phyloP scores from a whole-genome alignment of 352 stramenopile genomes.

The Phytophthora europaea region DNA sequence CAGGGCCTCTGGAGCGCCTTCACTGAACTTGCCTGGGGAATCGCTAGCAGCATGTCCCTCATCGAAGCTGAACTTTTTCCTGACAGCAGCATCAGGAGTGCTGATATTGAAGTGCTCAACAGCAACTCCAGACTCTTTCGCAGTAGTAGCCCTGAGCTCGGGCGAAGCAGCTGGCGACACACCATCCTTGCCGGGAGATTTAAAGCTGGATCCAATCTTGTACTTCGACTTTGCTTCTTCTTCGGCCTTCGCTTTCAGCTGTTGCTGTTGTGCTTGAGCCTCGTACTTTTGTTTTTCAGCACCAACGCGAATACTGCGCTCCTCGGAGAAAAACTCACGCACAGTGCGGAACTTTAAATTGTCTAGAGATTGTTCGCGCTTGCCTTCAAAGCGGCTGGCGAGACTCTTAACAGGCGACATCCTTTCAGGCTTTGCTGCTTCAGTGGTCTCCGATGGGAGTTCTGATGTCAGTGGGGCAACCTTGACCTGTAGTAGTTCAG shows the following conservation, averaged over 20 bases:
- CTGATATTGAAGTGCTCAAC: constrained; percentile 8
- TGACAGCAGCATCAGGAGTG: constrained; percentile 23
- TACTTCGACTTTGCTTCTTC: constrained; percentile 46
- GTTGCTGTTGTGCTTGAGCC: constrained; percentile 40
- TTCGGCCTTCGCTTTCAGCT: constrained; percentile 41
- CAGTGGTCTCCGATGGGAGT: background rate
- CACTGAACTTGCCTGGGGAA: constrained; percentile 26
- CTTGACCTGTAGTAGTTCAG: constrained; percentile 24
- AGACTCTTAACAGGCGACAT: constrained; percentile 52
- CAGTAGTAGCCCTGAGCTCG: background rate
- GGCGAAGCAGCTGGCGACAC: background rate
- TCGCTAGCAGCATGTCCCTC: constrained; percentile 14
- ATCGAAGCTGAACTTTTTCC: constrained; percentile 34
- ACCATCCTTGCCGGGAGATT: constrained; percentile 30
- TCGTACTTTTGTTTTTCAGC: constrained; percentile 54
- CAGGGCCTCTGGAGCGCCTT: constrained; percentile 19
- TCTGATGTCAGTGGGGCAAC: constrained; percentile 17
- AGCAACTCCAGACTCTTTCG: background rate
- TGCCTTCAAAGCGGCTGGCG: constrained; percentile 51
- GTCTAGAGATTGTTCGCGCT: constrained; percentile 47
- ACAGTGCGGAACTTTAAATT: constrained; percentile 52
- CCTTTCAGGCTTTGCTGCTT: constrained; percentile 24
- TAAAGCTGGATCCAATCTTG: constrained; percentile 25
- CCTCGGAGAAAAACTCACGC: constrained; percentile 48
- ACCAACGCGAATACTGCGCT: constrained; percentile 45